These are phyloP conservation scores for Rosa multiflora DNA, from an alignment of 306 rosid species.

Conservation along the genomic window DNA sequence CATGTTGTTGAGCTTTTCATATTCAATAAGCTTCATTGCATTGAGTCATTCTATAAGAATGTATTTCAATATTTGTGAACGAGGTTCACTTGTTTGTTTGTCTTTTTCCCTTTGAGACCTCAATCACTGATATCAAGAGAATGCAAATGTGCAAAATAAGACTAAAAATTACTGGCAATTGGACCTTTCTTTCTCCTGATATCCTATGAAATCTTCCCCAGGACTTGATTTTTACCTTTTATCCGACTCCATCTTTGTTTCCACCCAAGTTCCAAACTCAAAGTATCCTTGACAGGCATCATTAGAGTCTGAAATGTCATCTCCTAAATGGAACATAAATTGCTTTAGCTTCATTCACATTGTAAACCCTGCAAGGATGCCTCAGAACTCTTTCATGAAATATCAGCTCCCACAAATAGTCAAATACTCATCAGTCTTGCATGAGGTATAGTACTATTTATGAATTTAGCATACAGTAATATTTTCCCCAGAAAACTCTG, in stretches of 20 bases:
- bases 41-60: neutral
- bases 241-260: constrained; percentile 47
- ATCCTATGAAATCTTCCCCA: constrained; percentile 75
- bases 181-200: constrained; percentile 40
- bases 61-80: neutral
- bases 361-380: constrained; percentile 60
- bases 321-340: constrained; percentile 59
- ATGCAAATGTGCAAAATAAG: neutral
- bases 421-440: constrained; percentile 48
- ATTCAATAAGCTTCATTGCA: neutral
- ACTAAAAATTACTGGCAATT: constrained; percentile 27
- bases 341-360: constrained; percentile 47
- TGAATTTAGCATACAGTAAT: neutral
- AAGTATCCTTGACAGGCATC: constrained; percentile 58
- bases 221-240: constrained; percentile 61
- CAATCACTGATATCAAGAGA: neutral
- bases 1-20: neutral
- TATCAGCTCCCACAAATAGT: constrained; percentile 55
- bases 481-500: neutral
- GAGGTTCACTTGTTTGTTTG: neutral
- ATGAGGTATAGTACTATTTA: neutral
- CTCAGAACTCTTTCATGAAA: constrained; percentile 55
- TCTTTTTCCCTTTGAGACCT: neutral
- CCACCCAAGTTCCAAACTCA: constrained; percentile 51
- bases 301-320: constrained; percentile 58